A percentile compares a stretch with the other conserved stretches of the same genome.
phyloP scores from a whole-genome alignment of 2,329 filamentous ascomycete genomes.

The Cladophialophora chaetospira region DNA sequence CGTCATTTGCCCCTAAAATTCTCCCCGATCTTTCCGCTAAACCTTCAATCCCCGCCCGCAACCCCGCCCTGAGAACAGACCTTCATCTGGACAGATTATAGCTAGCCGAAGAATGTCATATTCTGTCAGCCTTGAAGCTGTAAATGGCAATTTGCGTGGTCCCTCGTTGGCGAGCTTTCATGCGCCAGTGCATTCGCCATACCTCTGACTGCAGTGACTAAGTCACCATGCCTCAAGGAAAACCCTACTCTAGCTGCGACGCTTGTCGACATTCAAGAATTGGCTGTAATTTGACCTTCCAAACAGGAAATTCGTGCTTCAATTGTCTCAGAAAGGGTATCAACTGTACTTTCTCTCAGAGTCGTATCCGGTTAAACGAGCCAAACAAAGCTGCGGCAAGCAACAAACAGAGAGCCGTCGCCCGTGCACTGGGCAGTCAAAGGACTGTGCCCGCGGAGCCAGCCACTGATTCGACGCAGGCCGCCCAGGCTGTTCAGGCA shows the following conservation, averaged over 20 bases:
- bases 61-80: too few relatives aligned
- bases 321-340: constrained; percentile 5
- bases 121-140: neutral
- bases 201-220: neutral
- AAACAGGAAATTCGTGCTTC: constrained; percentile 4
- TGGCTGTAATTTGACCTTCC: constrained; percentile 1
- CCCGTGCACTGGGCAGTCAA: too few relatives aligned
- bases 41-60: too few relatives aligned
- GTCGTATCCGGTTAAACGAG: neutral
- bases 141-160: neutral
- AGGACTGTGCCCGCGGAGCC: neutral
- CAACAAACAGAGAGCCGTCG: neutral
- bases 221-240: neutral
- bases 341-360: neutral
- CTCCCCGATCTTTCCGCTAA: too few relatives aligned
- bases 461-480: neutral
- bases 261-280: constrained; percentile 3
- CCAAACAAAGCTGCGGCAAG: neutral
- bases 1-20: too few relatives aligned
- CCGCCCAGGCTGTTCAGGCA: neutral
- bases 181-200: neutral
- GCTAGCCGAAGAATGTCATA: too few relatives aligned
- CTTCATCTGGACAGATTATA: too few relatives aligned
- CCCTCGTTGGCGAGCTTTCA: neutral
- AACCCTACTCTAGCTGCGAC: constrained; percentile 4